Evolutionary conservation across 805 yeast species (phyloP).

Genomic region (Lipomyces yamanashiensis): DNA sequence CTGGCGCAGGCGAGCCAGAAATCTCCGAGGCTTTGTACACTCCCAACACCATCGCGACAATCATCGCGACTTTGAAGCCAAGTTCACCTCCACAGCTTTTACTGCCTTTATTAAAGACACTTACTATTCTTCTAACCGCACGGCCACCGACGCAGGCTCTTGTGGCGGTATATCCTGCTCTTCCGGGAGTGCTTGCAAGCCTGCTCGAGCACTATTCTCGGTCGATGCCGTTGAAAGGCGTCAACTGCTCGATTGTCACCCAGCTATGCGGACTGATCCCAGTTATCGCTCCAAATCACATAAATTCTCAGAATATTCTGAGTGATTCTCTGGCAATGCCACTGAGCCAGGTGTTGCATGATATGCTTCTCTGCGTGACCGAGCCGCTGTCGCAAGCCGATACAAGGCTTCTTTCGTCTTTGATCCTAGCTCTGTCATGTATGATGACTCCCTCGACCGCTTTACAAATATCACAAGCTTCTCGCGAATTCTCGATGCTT

Average conservation of each 20-base stretch:
- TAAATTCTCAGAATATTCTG: constrained; percentile 6
- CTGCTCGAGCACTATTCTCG: constrained; percentile 8
- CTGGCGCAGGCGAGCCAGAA: constrained; percentile 30
- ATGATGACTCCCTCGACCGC: constrained; percentile 20
- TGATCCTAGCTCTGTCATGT: constrained; percentile 29
- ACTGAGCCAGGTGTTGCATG: background rate
- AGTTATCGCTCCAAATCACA: constrained; percentile 20
- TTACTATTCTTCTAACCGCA: constrained; percentile 21
- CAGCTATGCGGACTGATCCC: constrained; percentile 26
- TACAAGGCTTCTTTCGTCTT: constrained; percentile 16
- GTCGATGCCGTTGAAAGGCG: background rate
- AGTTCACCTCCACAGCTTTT: constrained; percentile 19
- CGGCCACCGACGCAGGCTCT: constrained; percentile 21
- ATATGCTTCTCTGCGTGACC: background rate
- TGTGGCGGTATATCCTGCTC: constrained; percentile 11
- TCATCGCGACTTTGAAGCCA: constrained; percentile 14
- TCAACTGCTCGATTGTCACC: constrained; percentile 4
- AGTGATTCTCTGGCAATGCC: constrained; percentile 6
- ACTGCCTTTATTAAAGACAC: constrained; percentile 26
- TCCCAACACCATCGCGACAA: constrained; percentile 16
- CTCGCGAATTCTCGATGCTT: constrained; percentile 38
- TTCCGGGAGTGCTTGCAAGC: constrained; percentile 9
- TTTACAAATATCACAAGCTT: constrained; percentile 22
- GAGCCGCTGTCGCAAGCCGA: background rate
- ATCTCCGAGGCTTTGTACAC: constrained; percentile 19